phyloP scores from a whole-genome alignment of 345 rosid genomes.

The Sisymbrium altissimum region DNA sequence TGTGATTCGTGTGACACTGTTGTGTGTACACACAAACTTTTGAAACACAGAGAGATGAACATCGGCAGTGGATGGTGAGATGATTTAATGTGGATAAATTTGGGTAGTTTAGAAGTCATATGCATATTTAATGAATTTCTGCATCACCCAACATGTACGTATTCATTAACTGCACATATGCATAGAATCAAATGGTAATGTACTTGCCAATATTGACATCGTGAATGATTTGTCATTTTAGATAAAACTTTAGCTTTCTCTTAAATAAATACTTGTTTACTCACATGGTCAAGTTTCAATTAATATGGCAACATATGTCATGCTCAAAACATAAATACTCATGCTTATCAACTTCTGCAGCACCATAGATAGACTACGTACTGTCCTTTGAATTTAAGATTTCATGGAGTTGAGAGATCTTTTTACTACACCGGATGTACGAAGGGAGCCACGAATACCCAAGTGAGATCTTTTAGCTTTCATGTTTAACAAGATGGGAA shows the following conservation, averaged over 20 bases:
- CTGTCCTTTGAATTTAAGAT: neutral
- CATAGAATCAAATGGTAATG: neutral
- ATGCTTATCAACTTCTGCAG: conserved; percentile 7
- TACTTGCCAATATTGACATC: conserved; percentile 11
- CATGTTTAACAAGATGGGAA: neutral
- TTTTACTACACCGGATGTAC: neutral
- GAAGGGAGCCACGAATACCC: neutral
- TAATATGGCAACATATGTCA: neutral
- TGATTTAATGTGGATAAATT: conserved; percentile 10
- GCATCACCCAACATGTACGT: conserved; percentile 8
- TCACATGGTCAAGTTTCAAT: conserved; percentile 20
- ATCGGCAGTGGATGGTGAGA: neutral
- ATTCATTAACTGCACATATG: conserved; percentile 9
- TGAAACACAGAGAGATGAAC: neutral
- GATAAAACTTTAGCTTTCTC: neutral
- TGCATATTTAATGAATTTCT: conserved; percentile 12
- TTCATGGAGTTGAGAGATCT: neutral
- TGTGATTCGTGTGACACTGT: conserved; percentile 6
- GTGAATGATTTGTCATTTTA: neutral
- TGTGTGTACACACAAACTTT: neutral
- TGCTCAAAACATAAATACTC: neutral
- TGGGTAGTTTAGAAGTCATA: conserved; percentile 19
- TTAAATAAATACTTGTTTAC: neutral
- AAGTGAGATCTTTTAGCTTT: neutral
- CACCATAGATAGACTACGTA: neutral